Conservation (phyloP, 2,329 filamentous ascomycete species). For the Neurospora crassa region DNA sequence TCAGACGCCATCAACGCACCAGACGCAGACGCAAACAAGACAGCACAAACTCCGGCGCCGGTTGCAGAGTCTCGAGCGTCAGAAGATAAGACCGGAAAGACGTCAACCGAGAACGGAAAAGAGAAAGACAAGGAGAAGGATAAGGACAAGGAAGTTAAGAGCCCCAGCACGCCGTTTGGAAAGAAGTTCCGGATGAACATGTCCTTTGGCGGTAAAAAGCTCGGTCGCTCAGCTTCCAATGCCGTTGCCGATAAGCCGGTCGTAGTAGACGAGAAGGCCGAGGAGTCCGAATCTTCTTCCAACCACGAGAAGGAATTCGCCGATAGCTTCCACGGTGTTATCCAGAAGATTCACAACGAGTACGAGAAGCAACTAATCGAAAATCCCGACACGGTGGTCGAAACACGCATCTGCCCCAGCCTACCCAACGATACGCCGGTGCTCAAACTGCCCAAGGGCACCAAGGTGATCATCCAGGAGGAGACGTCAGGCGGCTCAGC, state of each 20-base stretch:
- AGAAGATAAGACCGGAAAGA: slow-evolving; percentile 25
- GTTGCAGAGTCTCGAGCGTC: slow-evolving; percentile 15
- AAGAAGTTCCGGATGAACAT: slow-evolving; percentile 75
- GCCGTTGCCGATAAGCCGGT: slow-evolving; percentile 63
- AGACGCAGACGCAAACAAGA: slow-evolving; percentile 37
- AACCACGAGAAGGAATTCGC: slow-evolving; percentile 64
- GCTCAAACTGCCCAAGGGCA: slow-evolving; percentile 59
- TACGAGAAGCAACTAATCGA: slow-evolving; percentile 61
- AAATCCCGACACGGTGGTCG: slow-evolving; percentile 42
- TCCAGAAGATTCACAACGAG: slow-evolving; percentile 63
- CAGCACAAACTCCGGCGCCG: slow-evolving; percentile 36
- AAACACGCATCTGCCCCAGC: slow-evolving; percentile 58
- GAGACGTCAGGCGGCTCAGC: slow-evolving; percentile 61
- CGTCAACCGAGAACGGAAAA: slow-evolving; percentile 37
- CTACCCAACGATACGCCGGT: slow-evolving; percentile 66
- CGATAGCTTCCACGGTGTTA: slow-evolving; percentile 61
- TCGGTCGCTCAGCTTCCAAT: slow-evolving; percentile 58
- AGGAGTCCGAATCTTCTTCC: slow-evolving; percentile 53
- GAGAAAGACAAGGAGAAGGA: slow-evolving; percentile 32
- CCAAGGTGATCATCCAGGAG: slow-evolving; percentile 60
- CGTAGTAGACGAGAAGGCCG: slow-evolving; percentile 66
- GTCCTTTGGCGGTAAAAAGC: slow-evolving; percentile 76
- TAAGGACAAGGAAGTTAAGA: slow-evolving; percentile 44
- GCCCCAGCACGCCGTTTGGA: slow-evolving; percentile 56
- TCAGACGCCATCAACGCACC: slow-evolving; percentile 46